Percentiles rank a stretch among this genome's conserved stretches.
Evolutionary conservation across 768 basidiomycete species (phyloP).

Genomic region (Russula emetica): DNA sequence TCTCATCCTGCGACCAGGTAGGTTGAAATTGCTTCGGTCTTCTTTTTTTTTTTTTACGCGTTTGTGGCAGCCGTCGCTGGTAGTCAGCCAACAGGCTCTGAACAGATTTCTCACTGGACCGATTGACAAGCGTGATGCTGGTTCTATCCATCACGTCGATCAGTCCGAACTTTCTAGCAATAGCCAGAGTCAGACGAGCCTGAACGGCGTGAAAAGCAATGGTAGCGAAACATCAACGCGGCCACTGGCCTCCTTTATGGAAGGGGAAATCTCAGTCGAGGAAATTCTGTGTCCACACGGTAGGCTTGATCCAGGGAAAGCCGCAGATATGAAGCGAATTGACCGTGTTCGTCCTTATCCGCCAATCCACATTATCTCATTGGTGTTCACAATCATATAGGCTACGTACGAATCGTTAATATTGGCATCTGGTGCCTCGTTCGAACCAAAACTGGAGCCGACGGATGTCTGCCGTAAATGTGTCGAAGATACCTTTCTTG

Average conservation of each 20-base stretch:
- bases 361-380: neutral
- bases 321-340: slow-evolving; percentile 64
- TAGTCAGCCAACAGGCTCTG: slow-evolving; percentile 58
- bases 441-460: slow-evolving; percentile 47
- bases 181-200: neutral
- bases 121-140: neutral
- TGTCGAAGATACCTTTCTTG: slow-evolving; percentile 52
- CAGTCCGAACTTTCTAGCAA: neutral
- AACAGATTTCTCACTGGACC: slow-evolving; percentile 39
- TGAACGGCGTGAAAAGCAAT: slow-evolving; percentile 7
- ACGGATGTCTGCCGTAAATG: slow-evolving; percentile 60
- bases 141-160: neutral
- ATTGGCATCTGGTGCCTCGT: slow-evolving; percentile 35
- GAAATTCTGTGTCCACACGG: slow-evolving; percentile 63
- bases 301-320: slow-evolving; percentile 55
- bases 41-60: neutral
- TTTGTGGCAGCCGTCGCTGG: slow-evolving; percentile 46
- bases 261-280: slow-evolving; percentile 32
- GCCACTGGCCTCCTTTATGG: slow-evolving; percentile 38
- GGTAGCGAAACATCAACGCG: neutral
- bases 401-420: slow-evolving; percentile 43
- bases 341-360: slow-evolving; percentile 41
- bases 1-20: slow-evolving; percentile 48
- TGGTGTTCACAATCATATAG: slow-evolving; percentile 34
- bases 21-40: slow-evolving; percentile 16